Evolutionary conservation across 2,329 filamentous ascomycete species (phyloP), one percentile per base, ranked within the genome.

Genomic region (Neocucurbitaria cava): DNA sequence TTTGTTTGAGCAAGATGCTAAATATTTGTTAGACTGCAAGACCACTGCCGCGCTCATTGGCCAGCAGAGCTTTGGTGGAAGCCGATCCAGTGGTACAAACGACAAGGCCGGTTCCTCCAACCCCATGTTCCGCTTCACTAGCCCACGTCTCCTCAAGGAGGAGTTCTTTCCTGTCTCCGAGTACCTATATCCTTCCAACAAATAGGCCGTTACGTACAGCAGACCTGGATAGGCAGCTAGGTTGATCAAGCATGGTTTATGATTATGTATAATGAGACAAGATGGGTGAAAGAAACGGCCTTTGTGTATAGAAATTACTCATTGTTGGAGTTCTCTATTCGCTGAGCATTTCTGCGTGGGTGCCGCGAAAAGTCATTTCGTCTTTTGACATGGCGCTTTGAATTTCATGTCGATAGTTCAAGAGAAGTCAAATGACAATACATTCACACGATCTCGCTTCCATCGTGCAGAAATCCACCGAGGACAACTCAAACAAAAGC

Each of bases 41-140:
- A 68, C 66, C 8, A 69, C 65, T 2, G 67, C 64, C n/a, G 71
- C 76, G 13, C 73, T 78, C 20, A 78, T 80, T 44, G 78, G 77
- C 6, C 78, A 81, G 65, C 78, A 81, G 58, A 76, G 77, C 15
- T 80, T 81, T 53, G 82, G 82, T 44, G 82, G 82, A 42, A 81
- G 80, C 46, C 76, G 82, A 48, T 80, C 80, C 20, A 81, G 77
- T 35, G 82, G 82, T 3, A 84, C 82, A 18, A 84, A 84, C 57
- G 82, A 84, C 67, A 84, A 84, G 72, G 82, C 82, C 13, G 82
- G 82, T 5, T 81, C 77, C 46, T 74, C 79, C 31, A 82, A 79
- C 52, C 65, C 83, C 56, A 67, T 84, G 61, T 72, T 75, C n/a
- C 70, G 82, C 46, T 84, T 84, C 63, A 81, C 83, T 46, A 83